Evolutionary conservation across 164 flowering plant species (phyloP), one percentile per base, ranked within the genome.

Genomic region (Warburgia ugandensis): DNA sequence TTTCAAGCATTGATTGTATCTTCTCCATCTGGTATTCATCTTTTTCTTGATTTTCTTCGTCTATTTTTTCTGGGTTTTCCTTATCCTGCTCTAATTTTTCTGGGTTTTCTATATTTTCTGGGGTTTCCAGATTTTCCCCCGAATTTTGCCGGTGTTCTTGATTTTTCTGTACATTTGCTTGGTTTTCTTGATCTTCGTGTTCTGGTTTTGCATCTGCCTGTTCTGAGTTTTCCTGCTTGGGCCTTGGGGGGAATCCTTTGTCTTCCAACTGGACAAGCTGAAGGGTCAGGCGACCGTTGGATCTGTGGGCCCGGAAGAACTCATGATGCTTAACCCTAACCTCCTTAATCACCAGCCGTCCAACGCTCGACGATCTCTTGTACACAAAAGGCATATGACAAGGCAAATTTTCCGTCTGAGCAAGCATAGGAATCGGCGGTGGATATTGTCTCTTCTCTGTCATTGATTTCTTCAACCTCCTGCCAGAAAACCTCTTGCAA

Each of bases 321-420:
- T 71, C 74, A 35, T 60, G 73, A 19, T 64, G 73, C 41, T 49
- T 58, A n/a, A 65, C 63, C 42, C 43, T 63, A 55, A 60, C 67
- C 42, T 54, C 64, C 10, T n/a, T 58, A 19, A 77, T 68, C 17
- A 72, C 45, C 35, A 77, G 51, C 25, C 67, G 50, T 1, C 82
- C 77, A 19, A 65, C 61, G 10, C n/a, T n/a, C 6, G 41, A 65
- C 4, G 65, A 49, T 22, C 67, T 58, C 17, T 49, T 62, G 35
- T 68, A 42, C 9, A 65, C 63, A 74, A 75, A 70, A 3, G 85
- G 81, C 73, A 68, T 63, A 16, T 60, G 74, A 16, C 58, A 45
- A 0, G 46, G 54, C 31, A 59, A 32, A 32, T 69, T 69, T 29
- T 55, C 76, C 0, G 73, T 65, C 32, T 44, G 46, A 1, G 68